Evolutionary conservation across 192 early-diverging fungal species (phyloP).

Genomic region (Gamsiella multidivaricata): DNA sequence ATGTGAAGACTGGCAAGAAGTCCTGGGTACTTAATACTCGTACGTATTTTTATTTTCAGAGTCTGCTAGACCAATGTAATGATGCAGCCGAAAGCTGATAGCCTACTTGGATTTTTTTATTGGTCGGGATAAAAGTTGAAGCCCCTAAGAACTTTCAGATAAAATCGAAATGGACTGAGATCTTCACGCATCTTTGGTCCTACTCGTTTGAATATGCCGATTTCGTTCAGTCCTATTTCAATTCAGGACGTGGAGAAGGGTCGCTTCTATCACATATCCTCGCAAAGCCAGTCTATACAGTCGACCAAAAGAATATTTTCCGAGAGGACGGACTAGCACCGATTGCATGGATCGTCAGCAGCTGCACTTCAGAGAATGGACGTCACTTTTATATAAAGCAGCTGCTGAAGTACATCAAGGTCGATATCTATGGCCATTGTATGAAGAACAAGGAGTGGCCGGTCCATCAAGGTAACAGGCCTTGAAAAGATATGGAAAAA

Average conservation of each 20-base stretch:
- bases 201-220: constrained; percentile 20
- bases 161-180: constrained; percentile 11
- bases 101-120: background rate
- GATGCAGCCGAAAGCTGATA: background rate
- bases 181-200: constrained; percentile 28
- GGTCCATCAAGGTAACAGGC: constrained; percentile 5
- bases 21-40: constrained; percentile 12
- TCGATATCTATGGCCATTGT: constrained; percentile 49
- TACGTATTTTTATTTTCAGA: background rate
- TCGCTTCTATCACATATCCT: constrained; percentile 6
- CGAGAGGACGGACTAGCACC: constrained; percentile 26
- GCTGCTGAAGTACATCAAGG: constrained; percentile 33
- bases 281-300: constrained; percentile 2
- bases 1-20: constrained; percentile 11
- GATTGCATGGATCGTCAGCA: constrained; percentile 46
- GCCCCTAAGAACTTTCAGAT: constrained; percentile 7
- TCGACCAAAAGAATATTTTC: constrained; percentile 20
- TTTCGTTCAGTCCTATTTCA: constrained; percentile 26
- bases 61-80: background rate
- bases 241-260: background rate
- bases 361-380: constrained; percentile 22
- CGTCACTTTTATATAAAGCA: constrained; percentile 48
- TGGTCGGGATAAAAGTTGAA: constrained; percentile 7
- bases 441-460: constrained; percentile 43
- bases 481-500: background rate